Conservation (phyloP, 371 early-diverging fungal genomes). For the Mortierella sp. region DNA sequence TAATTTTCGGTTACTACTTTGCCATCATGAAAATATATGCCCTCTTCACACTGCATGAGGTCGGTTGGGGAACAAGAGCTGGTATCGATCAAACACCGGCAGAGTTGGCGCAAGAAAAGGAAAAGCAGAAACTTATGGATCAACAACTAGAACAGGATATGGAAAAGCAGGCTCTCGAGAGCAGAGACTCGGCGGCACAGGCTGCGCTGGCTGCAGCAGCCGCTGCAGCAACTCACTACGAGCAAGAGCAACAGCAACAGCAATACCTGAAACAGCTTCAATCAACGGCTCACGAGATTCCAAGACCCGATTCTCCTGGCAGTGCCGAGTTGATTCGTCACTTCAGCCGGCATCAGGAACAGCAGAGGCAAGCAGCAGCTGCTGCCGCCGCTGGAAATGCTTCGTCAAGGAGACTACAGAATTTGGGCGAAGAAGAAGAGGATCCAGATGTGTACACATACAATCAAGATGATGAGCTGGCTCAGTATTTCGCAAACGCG, state of each 20-base stretch:
- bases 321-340: slow-evolving; percentile 44
- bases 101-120: slow-evolving; percentile 43
- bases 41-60: slow-evolving; percentile 76
- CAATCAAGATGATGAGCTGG: slow-evolving; percentile 51
- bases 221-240: slow-evolving; percentile 28
- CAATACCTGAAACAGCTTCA: slow-evolving; percentile 1
- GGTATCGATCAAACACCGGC: slow-evolving; percentile 59
- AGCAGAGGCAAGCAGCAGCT: slow-evolving; percentile 24
- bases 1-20: slow-evolving; percentile 80
- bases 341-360: slow-evolving; percentile 39
- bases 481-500: slow-evolving; percentile 47
- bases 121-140: slow-evolving; percentile 23
- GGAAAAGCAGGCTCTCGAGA: slow-evolving; percentile 17
- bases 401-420: slow-evolving; percentile 13
- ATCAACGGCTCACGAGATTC: not conserved
- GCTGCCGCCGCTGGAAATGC: not conserved
- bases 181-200: slow-evolving; percentile 27
- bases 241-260: slow-evolving; percentile 27
- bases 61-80: slow-evolving; percentile 81
- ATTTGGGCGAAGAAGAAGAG: slow-evolving; percentile 9
- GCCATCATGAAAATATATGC: slow-evolving; percentile 81
- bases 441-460: slow-evolving; percentile 32
- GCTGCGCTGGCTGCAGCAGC: slow-evolving; percentile 49
- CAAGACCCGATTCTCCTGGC: slow-evolving; percentile 37
- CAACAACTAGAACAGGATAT: slow-evolving; percentile 10